Conservation (phyloP, 83 land plant genomes). For the Isoetes engelmannii region DNA sequence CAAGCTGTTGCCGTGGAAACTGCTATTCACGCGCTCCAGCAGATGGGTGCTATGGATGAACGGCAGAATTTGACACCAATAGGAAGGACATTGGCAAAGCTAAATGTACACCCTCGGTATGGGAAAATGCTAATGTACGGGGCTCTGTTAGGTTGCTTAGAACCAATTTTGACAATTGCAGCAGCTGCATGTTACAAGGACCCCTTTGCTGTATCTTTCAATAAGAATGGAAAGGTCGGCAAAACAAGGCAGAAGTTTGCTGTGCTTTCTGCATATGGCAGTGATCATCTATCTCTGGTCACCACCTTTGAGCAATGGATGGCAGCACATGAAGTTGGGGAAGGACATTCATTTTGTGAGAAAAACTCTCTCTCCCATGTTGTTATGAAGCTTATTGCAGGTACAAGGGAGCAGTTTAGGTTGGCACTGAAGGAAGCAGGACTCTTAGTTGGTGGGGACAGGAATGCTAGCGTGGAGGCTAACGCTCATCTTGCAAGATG, state of each 20-base stretch:
- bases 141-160: slow-evolving; percentile 27
- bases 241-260: slow-evolving; percentile 23
- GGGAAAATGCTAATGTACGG: slow-evolving; percentile 34
- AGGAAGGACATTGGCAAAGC: slow-evolving; percentile 22
- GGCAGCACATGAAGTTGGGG: slow-evolving; percentile 11
- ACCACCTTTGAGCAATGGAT: slow-evolving; percentile 30
- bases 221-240: slow-evolving; percentile 21
- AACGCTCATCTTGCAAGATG: slow-evolving; percentile 23
- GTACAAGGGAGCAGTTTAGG: slow-evolving; percentile 27
- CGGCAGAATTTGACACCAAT: slow-evolving; percentile 23
- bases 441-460: slow-evolving; percentile 5
- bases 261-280: slow-evolving; percentile 20
- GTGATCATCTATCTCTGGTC: slow-evolving; percentile 32
- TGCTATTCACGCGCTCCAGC: slow-evolving; percentile 25
- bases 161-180: slow-evolving; percentile 27
- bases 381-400: slow-evolving; percentile 35
- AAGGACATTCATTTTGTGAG: slow-evolving; percentile 27
- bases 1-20: slow-evolving; percentile 13
- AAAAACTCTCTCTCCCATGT: slow-evolving; percentile 15
- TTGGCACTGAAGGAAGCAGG: slow-evolving; percentile 27
- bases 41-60: slow-evolving; percentile 29
- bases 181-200: slow-evolving; percentile 33
- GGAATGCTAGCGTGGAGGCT: neutral
- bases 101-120: slow-evolving; percentile 29
- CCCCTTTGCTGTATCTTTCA: slow-evolving; percentile 26